phyloP scores from a whole-genome alignment of 179 eudicot genomes.

The Beta macrorhiza region DNA sequence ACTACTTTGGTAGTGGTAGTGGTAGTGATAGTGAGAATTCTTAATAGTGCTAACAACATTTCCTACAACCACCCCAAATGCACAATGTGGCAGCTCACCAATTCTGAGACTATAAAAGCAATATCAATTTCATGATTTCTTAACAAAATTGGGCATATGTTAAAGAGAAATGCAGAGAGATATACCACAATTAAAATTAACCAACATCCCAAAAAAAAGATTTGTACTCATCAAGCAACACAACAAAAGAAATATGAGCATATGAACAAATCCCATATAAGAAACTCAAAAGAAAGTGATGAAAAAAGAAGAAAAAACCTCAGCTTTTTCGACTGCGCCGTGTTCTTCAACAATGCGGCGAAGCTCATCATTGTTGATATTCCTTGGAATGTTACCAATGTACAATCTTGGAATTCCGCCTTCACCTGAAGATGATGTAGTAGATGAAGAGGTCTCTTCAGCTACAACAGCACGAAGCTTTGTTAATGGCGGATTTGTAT shows the following conservation, averaged over 20 bases:
- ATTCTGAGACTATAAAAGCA: not conserved
- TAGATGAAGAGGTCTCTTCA: conserved; percentile 38
- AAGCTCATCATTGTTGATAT: conserved; percentile 60
- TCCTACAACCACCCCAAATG: not conserved
- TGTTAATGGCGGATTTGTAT: not conserved
- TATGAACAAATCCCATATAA: not conserved
- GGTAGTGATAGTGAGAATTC: not conserved
- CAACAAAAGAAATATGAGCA: no score
- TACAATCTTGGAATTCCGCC: conserved; percentile 62
- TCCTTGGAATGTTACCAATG: conserved; percentile 82
- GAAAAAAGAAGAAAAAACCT: conserved; percentile 41
- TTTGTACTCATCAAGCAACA: not conserved
- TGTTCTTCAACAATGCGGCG: conserved; percentile 63
- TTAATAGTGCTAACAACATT: not conserved
- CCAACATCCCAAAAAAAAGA: not conserved
- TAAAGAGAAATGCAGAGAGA: not conserved
- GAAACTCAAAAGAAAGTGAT: no score
- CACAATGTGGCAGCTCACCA: not conserved
- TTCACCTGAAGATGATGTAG: conserved; percentile 27
- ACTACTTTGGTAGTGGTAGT: not conserved
- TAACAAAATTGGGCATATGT: no score
- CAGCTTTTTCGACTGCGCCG: conserved; percentile 75
- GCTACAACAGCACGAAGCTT: conserved; percentile 44
- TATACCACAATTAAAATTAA: not conserved
- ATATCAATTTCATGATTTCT: no score